These are phyloP conservation scores for Themeda triandra DNA, from an alignment of 176 grass and related monocot genomes.

Conservation along the genomic window DNA sequence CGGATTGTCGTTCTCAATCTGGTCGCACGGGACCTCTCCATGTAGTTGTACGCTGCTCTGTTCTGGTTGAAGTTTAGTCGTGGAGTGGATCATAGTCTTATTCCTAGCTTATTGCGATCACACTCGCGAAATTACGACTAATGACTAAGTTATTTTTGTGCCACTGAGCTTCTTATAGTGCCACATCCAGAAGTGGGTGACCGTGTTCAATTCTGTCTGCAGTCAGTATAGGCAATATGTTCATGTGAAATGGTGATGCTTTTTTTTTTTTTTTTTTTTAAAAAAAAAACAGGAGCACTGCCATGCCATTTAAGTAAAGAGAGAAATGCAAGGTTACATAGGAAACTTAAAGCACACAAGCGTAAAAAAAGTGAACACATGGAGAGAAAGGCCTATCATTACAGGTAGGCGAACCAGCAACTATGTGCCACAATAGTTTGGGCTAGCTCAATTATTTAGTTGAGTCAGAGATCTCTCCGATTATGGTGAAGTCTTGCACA, in stretches of 20 bases:
- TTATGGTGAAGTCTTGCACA: neutral
- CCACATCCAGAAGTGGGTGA: neutral
- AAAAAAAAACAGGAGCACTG: neutral
- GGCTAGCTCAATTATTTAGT: neutral
- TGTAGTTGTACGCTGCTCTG: neutral
- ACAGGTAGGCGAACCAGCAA: neutral
- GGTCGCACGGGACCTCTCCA: neutral
- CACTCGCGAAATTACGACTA: neutral
- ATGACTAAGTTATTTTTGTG: neutral
- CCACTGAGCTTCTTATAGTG: neutral
- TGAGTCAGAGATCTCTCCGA: neutral
- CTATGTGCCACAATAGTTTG: neutral
- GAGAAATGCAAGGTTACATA: neutral
- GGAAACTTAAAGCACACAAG: neutral
- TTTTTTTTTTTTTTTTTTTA: neutral
- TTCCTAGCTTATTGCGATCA: neutral
- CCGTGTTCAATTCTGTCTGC: neutral
- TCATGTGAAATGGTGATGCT: neutral
- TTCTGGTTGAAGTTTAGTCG: conserved; percentile 2
- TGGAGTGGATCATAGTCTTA: neutral
- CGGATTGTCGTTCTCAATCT: neutral
- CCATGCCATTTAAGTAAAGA: neutral
- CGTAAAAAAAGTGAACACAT: neutral
- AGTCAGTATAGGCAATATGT: neutral
- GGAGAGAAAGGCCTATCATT: neutral